phyloP scores from a whole-genome alignment of 2,329 filamentous ascomycete genomes.

The Alternaria sp. region DNA sequence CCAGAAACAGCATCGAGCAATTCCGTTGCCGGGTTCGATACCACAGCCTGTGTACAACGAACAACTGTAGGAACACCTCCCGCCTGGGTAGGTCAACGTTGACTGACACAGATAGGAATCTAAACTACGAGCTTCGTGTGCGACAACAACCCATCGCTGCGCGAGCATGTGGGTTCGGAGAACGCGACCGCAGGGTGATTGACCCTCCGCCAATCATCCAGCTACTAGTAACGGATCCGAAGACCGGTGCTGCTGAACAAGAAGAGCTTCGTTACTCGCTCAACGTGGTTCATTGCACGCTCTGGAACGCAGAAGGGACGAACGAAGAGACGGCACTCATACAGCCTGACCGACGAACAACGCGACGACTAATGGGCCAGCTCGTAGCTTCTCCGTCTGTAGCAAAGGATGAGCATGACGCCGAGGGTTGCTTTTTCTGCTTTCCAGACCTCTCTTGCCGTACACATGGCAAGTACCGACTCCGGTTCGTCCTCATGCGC shows the following conservation, averaged over 20 bases:
- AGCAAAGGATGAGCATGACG: conserved; percentile 73
- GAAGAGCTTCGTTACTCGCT: conserved; percentile 70
- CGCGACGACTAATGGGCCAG: conserved; percentile 79
- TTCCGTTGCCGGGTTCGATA: conserved; percentile 47
- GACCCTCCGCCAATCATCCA: conserved; percentile 85
- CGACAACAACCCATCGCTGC: conserved; percentile 81
- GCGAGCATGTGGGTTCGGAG: conserved; percentile 81
- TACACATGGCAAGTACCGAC: conserved; percentile 75
- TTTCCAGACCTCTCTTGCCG: conserved; percentile 83
- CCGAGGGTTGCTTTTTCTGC: conserved; percentile 83
- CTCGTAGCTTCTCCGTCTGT: conserved; percentile 78
- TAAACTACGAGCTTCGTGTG: conserved; percentile 62
- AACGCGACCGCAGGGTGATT: conserved; percentile 80
- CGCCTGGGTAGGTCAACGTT: conserved; percentile 19
- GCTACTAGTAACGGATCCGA: conserved; percentile 68
- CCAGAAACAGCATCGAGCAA: conserved; percentile 35
- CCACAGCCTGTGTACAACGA: conserved; percentile 49
- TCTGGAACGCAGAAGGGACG: conserved; percentile 72
- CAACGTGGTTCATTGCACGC: conserved; percentile 77
- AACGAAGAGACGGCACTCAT: conserved; percentile 72
- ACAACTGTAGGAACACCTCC: conserved; percentile 45
- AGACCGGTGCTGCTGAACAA: conserved; percentile 54
- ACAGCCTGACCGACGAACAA: conserved; percentile 74
- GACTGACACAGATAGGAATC: conserved; percentile 39
- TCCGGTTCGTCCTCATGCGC: conserved; percentile 76